These are phyloP conservation scores for Pugionium cornutum DNA, from an alignment of 345 rosid species.

Conservation along the genomic window DNA sequence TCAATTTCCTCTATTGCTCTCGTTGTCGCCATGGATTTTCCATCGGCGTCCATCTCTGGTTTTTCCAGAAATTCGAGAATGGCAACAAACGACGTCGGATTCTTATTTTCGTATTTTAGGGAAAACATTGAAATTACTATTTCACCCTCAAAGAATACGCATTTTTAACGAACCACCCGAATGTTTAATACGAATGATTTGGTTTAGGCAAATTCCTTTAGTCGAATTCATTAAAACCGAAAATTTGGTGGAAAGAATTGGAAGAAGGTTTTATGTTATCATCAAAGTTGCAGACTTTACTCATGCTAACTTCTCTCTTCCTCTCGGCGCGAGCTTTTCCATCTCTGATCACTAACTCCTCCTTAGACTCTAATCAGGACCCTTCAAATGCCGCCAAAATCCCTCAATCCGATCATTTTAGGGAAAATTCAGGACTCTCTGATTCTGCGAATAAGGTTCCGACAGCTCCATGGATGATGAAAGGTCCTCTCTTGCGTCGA, in stretches of 20 bases:
- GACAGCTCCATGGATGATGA: conserved; percentile 86
- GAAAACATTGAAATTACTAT: background rate
- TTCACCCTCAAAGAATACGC: background rate
- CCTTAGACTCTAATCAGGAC: conserved; percentile 34
- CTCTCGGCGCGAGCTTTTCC: conserved; percentile 32
- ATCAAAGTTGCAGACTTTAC: conserved; percentile 28
- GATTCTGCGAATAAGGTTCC: conserved; percentile 39
- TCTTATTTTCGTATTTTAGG: background rate
- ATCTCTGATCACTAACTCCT: conserved; percentile 31
- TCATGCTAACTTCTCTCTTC: conserved; percentile 32
- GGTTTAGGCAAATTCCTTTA: no score
- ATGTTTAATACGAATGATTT: background rate
- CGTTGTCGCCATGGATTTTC: conserved; percentile 27
- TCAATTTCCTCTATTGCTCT: conserved; percentile 32
- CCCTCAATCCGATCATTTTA: conserved; percentile 19
- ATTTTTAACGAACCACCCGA: background rate
- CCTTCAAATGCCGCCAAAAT: conserved; percentile 22
- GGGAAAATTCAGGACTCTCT: conserved; percentile 8
- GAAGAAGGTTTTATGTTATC: conserved; percentile 21
- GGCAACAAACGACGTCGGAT: conserved; percentile 13
- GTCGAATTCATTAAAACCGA: background rate
- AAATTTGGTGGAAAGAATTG: background rate
- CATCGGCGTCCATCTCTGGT: conserved; percentile 25
- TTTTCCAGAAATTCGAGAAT: background rate
- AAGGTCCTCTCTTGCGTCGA: conserved; percentile 54